phyloP scores from a whole-genome alignment of 225 moss, liverwort and hornwort species.

The Climacium dendroides region DNA sequence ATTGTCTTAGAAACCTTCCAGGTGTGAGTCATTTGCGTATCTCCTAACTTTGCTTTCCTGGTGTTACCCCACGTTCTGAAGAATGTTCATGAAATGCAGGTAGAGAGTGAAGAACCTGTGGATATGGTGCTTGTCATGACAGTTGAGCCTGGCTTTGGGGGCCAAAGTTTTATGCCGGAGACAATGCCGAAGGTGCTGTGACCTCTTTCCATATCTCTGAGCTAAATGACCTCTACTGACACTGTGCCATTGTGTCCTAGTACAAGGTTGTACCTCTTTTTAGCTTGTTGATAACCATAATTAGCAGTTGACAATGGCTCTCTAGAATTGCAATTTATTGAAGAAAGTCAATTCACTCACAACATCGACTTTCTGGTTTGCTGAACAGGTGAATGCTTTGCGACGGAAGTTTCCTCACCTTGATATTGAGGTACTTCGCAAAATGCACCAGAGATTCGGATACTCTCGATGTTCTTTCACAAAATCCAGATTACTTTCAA shows the following conservation, averaged over 20 bases:
- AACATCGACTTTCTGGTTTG: neutral
- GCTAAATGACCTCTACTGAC: neutral
- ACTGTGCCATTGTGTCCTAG: neutral
- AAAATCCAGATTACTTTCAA: neutral
- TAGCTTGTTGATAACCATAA: neutral
- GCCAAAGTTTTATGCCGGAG: constrained; percentile 88
- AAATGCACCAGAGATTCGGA: neutral
- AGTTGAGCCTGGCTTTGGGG: constrained; percentile 94
- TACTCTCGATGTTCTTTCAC: neutral
- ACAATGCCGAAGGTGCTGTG: constrained; percentile 79
- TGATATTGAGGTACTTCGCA: constrained; percentile 70
- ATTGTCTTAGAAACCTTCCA: neutral
- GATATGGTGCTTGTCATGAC: constrained; percentile 99
- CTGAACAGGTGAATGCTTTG: constrained; percentile 63
- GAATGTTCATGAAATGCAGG: constrained; percentile 13
- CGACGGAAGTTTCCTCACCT: constrained; percentile 64
- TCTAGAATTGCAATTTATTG: neutral
- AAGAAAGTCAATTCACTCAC: neutral
- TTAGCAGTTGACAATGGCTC: neutral
- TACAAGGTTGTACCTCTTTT: neutral
- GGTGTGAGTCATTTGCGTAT: neutral
- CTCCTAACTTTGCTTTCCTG: neutral
- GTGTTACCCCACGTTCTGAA: neutral
- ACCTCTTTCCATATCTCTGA: neutral
- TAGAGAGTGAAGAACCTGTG: constrained; percentile 61